phyloP scores from a whole-genome alignment of 2,329 filamentous ascomycete species.

The Aspergillus sojae region DNA sequence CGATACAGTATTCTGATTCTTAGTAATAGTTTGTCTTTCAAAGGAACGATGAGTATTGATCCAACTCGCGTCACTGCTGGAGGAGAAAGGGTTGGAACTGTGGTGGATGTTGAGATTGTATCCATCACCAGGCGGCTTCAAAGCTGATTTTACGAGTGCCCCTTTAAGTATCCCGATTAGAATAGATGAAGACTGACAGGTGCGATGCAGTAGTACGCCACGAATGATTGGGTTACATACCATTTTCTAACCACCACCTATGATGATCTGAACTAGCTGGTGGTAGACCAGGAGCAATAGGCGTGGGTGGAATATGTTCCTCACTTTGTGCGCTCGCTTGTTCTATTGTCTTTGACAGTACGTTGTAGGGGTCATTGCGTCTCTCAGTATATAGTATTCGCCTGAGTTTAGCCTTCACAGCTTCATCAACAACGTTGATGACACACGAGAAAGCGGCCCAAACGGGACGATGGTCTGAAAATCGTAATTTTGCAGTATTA shows the following conservation, averaged over 20 bases:
- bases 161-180: slow-evolving; percentile 42
- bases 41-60: slow-evolving; percentile 46
- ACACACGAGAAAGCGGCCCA: slow-evolving; percentile 85
- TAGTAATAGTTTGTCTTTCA: slow-evolving; percentile 17
- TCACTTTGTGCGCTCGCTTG: slow-evolving; percentile 59
- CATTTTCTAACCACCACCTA: slow-evolving; percentile 68
- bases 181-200: neutral
- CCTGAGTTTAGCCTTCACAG: slow-evolving; percentile 70
- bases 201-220: neutral
- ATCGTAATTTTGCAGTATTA: slow-evolving; percentile 76
- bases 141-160: slow-evolving; percentile 72
- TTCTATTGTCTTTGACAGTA: slow-evolving; percentile 21
- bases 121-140: slow-evolving; percentile 66
- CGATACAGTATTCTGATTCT: slow-evolving; percentile 4
- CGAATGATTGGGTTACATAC: slow-evolving; percentile 36
- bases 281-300: slow-evolving; percentile 75
- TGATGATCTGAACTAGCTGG: slow-evolving; percentile 63
- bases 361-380: slow-evolving; percentile 64
- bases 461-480: slow-evolving; percentile 96
- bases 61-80: slow-evolving; percentile 81
- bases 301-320: slow-evolving; percentile 77
- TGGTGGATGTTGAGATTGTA: slow-evolving; percentile 72
- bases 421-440: slow-evolving; percentile 79
- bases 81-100: slow-evolving; percentile 78
- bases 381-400: slow-evolving; percentile 72